A percentile compares a stretch with the other conserved stretches of the same genome.
Conservation (phyloP, 768 basidiomycete genomes). For the Mycena kentingensis region DNA sequence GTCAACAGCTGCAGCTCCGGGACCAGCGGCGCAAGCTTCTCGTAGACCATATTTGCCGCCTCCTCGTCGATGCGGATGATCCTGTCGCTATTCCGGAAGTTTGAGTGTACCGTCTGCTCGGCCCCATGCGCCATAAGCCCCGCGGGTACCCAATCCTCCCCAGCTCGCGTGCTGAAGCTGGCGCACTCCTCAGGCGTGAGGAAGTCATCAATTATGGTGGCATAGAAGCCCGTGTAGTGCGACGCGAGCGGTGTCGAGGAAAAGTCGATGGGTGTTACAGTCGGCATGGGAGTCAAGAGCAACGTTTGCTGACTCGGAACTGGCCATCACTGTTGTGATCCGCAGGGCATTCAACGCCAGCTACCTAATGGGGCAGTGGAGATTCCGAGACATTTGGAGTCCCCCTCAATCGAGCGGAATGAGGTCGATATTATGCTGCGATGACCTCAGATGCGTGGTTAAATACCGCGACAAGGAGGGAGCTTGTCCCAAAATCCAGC, state of each 20-base stretch:
- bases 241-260: conserved; percentile 35
- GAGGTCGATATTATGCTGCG: too few species aligned
- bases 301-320: too few species aligned
- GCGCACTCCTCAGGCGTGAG: conserved; percentile 45
- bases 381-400: too few species aligned
- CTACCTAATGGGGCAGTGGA: too few species aligned
- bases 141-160: conserved; percentile 41
- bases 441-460: too few species aligned
- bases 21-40: conserved; percentile 39
- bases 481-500: too few species aligned
- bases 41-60: conserved; percentile 37
- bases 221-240: conserved; percentile 40
- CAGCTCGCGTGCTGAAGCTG: conserved; percentile 38
- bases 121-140: conserved; percentile 31
- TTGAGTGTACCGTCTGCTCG: conserved; percentile 35
- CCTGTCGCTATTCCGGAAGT: conserved; percentile 43
- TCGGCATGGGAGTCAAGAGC: conserved; percentile 1
- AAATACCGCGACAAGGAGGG: too few species aligned
- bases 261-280: conserved; percentile 37
- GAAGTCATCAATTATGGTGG: conserved; percentile 44
- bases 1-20: conserved; percentile 39
- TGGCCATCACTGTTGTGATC: too few species aligned
- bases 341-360: too few species aligned
- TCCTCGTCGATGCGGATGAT: conserved; percentile 40
- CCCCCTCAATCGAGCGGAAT: too few species aligned